Conservation (phyloP, 2,329 filamentous ascomycete genomes). For the Phyllosticta citrichinensis region DNA sequence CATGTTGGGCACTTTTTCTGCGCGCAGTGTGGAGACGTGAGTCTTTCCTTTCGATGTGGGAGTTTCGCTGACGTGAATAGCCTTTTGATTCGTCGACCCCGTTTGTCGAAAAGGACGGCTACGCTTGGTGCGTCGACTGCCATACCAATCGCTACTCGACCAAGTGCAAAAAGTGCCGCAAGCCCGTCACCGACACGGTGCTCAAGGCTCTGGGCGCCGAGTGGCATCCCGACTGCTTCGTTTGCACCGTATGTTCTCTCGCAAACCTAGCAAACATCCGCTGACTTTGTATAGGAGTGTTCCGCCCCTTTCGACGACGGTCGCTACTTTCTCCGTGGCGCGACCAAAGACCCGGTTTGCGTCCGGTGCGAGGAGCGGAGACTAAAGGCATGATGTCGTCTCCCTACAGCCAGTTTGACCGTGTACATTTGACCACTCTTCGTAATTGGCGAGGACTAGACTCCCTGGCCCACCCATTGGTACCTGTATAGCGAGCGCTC, state of each 20-base stretch:
- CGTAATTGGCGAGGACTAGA: no score
- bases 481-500: no score
- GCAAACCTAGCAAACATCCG: background rate
- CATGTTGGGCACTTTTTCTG: conserved; percentile 98
- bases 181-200: conserved; percentile 80
- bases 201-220: conserved; percentile 80
- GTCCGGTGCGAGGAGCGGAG: conserved; percentile 52
- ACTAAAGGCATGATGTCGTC: conserved; percentile 42
- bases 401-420: background rate
- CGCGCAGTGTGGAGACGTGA: conserved; percentile 82
- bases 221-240: conserved; percentile 91
- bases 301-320: conserved; percentile 51
- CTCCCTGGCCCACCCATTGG: no score
- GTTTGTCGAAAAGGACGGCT: conserved; percentile 96
- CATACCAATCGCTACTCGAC: conserved; percentile 85
- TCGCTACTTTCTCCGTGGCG: conserved; percentile 51
- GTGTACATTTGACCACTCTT: no score
- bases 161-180: conserved; percentile 77
- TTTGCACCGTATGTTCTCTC: conserved; percentile 48
- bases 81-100: conserved; percentile 55
- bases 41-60: conserved; percentile 11
- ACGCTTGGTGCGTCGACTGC: conserved; percentile 91
- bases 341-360: conserved; percentile 50
- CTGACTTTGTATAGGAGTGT: conserved; percentile 39
- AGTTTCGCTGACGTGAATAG: conserved; percentile 19